phyloP scores from a whole-genome alignment of 2,329 filamentous ascomycete species.

The Cryphonectria radicalis region DNA sequence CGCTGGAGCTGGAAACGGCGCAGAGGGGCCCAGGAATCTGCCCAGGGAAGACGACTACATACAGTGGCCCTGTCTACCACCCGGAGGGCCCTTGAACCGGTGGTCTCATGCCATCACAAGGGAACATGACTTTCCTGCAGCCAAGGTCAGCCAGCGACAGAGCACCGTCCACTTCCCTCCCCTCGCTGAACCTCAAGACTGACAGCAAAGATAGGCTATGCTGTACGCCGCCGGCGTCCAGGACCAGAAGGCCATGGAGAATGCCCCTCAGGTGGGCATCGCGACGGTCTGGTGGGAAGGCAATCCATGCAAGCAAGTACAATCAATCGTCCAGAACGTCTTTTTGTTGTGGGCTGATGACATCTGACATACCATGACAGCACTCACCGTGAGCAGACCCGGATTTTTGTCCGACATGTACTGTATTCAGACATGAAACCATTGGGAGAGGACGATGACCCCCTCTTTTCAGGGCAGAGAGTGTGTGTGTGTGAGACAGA shows the following conservation, averaged over 20 bases:
- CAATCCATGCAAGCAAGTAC: conserved; percentile 85
- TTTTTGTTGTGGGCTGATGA: neutral
- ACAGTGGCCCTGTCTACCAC: conserved; percentile 55
- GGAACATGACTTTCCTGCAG: conserved; percentile 88
- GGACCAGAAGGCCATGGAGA: conserved; percentile 83
- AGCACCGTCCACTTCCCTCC: no score
- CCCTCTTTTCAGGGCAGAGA: neutral
- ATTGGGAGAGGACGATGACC: neutral
- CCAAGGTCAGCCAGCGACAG: conserved; percentile 63
- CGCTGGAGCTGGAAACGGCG: neutral
- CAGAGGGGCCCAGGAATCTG: conserved; percentile 31
- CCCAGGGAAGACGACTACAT: conserved; percentile 59
- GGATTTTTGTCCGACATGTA: conserved; percentile 7
- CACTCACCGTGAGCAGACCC: conserved; percentile 50
- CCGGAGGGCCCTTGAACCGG: conserved; percentile 70
- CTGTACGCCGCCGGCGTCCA: conserved; percentile 91
- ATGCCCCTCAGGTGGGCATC: conserved; percentile 85
- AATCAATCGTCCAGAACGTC: neutral
- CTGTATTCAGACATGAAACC: conserved; percentile 1
- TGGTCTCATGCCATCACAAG: conserved; percentile 84
- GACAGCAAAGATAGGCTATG: conserved; percentile 71
- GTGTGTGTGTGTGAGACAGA: neutral
- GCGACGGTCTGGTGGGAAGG: conserved; percentile 97
- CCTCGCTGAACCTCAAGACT: neutral
- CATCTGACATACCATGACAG: conserved; percentile 38